Percentiles rank a stretch among this genome's conserved stretches.
These are phyloP conservation scores for Cryphonectria nitschkei DNA, from an alignment of 2,329 filamentous ascomycete genomes.

Conservation along the genomic window DNA sequence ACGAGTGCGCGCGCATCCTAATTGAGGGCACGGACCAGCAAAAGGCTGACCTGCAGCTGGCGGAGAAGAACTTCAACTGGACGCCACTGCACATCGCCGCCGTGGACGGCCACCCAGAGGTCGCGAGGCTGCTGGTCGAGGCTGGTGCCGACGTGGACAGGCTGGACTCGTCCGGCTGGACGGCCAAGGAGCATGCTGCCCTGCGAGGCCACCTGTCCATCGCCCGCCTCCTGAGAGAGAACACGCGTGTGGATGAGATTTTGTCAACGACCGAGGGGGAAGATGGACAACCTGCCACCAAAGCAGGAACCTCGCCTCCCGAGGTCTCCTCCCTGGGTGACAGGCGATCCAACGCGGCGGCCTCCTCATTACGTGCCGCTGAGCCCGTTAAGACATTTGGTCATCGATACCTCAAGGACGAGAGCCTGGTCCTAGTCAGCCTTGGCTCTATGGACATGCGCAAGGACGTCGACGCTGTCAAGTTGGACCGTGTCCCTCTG, in stretches of 20 bases:
- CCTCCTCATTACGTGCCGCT: constrained; percentile 50
- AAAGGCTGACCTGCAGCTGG: constrained; percentile 74
- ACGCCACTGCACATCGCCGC: constrained; percentile 92
- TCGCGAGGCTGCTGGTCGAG: constrained; percentile 77
- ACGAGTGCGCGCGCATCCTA: constrained; percentile 77
- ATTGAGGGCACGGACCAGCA: constrained; percentile 71
- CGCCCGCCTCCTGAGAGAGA: constrained; percentile 63
- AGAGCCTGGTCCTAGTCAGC: constrained; percentile 89
- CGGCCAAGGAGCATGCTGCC: constrained; percentile 88
- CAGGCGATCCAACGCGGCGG: constrained; percentile 53
- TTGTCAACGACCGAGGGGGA: constrained; percentile 17
- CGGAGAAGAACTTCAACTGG: constrained; percentile 88
- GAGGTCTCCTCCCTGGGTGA: constrained; percentile 65
- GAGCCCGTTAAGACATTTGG: constrained; percentile 95
- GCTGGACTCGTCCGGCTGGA: constrained; percentile 89
- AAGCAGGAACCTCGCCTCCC: constrained; percentile 45
- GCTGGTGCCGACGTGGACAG: constrained; percentile 77
- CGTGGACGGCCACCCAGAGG: constrained; percentile 79
- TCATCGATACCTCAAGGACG: constrained; percentile 88
- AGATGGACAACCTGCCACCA: constrained; percentile 19
- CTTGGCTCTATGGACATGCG: constrained; percentile 93
- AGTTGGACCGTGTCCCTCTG: constrained; percentile 84
- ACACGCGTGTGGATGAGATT: constrained; percentile 47
- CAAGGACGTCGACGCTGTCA: constrained; percentile 79
- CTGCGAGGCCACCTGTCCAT: constrained; percentile 86